Base-by-base conservation (phyloP, 2,329 filamentous ascomycete species). In the Thelonectria olida region DNA sequence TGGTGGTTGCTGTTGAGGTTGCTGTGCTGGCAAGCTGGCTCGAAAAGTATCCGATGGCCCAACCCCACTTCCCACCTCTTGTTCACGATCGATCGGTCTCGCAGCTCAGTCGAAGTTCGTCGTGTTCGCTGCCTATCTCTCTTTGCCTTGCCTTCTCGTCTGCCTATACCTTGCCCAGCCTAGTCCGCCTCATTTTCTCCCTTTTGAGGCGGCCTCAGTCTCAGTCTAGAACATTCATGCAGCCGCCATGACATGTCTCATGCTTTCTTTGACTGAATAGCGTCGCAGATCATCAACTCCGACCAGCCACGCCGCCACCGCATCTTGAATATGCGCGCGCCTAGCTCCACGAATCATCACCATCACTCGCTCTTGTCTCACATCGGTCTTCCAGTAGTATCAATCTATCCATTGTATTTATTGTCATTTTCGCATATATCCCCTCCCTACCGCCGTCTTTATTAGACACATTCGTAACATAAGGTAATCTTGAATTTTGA, bases 401-500 rank as follows among this genome's bases (percentile, higher is more conserved):
- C n/a, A 25, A 25, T 51, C 45, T 55, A 45, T 55, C 47, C 44
- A 39, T 28, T 39, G 50, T 28, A 45, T 51, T 55, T 12, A 31
- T 53, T 55, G 47, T 54, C 31, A 50, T 36, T 19, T 27, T n/a
- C 48, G 5, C 31, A 34, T 31, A n/a, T 41, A 34, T 55, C 36
- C 52, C 25, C 17, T 45, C 39, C 20, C 23, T 22, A 13, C n/a
- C 13, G 44, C 28, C 47, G 52, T 44, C 41, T 44, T 38, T 50
- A 51, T 60, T 49, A 36, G 31, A 51, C 51, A 22, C 12, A 31
- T 50, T 38, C 27, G 45, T 27, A 44, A 62, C 41, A 47, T 64
- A 51, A 58, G 15, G 15, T 15, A 34, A 13, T 59, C 56, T 61
- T 59, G 58, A 57, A 49, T 47, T 53, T 42, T 64, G 52, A 66